Percentiles rank a stretch among this genome's conserved stretches.
These are phyloP conservation scores for Medicago lupulina DNA, from an alignment of 306 rosid species.

Conservation along the genomic window DNA sequence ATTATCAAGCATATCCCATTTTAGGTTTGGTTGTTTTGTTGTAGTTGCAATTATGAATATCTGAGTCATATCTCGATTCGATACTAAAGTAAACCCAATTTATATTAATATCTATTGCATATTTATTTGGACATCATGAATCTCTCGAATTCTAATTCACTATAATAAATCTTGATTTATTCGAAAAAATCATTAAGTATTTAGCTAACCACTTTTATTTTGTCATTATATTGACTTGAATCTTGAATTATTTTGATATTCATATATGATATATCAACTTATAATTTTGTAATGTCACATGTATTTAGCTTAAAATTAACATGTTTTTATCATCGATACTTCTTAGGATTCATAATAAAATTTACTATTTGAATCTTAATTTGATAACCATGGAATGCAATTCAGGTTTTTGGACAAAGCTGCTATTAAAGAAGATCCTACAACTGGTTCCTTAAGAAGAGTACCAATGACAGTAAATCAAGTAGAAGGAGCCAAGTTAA, in stretches of 20 bases:
- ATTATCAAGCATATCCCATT: not conserved
- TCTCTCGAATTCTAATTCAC: not conserved
- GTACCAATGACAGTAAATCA: slow-evolving; percentile 73
- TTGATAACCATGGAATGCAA: not conserved
- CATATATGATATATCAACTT: not conserved
- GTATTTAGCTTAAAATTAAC: not conserved
- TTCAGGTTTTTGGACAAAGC: slow-evolving; percentile 64
- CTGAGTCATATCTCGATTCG: not conserved
- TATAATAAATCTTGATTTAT: not conserved
- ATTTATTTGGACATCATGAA: not conserved
- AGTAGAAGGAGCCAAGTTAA: slow-evolving; percentile 89
- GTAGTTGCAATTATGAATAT: not conserved
- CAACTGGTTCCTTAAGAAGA: slow-evolving; percentile 37
- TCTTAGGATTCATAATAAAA: not conserved
- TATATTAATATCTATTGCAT: not conserved
- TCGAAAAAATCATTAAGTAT: too few species aligned
- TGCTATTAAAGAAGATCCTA: slow-evolving; percentile 41
- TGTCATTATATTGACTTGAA: not conserved
- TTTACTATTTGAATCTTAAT: not conserved
- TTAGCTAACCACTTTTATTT: not conserved
- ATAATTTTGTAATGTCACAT: not conserved
- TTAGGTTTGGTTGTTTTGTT: too few species aligned
- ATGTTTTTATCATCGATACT: not conserved
- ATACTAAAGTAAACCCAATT: not conserved
- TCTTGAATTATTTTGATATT: not conserved